Base-by-base conservation (phyloP, 2,329 filamentous ascomycete species). In the Neonectria faginata region DNA sequence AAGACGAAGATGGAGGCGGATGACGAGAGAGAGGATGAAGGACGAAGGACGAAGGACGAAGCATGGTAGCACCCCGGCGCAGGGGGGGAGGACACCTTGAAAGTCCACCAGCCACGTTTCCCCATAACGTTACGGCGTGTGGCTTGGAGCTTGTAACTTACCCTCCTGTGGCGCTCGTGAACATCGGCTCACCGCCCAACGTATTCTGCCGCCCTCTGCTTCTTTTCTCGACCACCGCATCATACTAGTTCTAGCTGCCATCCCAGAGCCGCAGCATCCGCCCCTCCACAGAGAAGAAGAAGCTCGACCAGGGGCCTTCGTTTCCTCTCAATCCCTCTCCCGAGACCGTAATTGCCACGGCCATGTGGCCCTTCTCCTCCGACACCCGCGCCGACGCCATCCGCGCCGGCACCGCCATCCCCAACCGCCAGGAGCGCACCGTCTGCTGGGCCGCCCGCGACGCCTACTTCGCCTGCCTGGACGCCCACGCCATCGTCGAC, bases 401-500 rank as follows among this genome's bases (percentile, higher is more conserved):
- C 70, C 86, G 86, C 77, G 78, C 79, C 67, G 87, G 87, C 72
- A 79, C 82, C 68, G 84, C 94, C 74, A 93, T 94, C 5, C 96
- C 96, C n/a, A 92, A 93, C 76, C 91, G 95, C 69, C 88, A 86
- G 68, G 92, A 94, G 79, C 91, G 96, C 75, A 85, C 89, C 73
- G 85, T 87, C 75, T 99, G 96, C 88, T 99, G 95, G 92, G 91
- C 93, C 74, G 90, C 92, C 51, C 89, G 96, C 71, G 96, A 99
- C 81, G 81, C 82, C 67, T 98, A 96, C 85, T 98, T 97, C 80
- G 82, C 84, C 70, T 99, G 96, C 76, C 86, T 99, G 50, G 94
- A 98, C 80, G 86, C 86, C 70, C 86, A 94, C 83, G 82, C 86
- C 75, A 95, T 99, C 71, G 79, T 97, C 69, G 94, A 99, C 79